Percentiles rank a stretch among this genome's conserved stretches.
These are phyloP conservation scores for Penicillium sp. DNA, from an alignment of 2,329 filamentous ascomycete species.

Conservation along the genomic window DNA sequence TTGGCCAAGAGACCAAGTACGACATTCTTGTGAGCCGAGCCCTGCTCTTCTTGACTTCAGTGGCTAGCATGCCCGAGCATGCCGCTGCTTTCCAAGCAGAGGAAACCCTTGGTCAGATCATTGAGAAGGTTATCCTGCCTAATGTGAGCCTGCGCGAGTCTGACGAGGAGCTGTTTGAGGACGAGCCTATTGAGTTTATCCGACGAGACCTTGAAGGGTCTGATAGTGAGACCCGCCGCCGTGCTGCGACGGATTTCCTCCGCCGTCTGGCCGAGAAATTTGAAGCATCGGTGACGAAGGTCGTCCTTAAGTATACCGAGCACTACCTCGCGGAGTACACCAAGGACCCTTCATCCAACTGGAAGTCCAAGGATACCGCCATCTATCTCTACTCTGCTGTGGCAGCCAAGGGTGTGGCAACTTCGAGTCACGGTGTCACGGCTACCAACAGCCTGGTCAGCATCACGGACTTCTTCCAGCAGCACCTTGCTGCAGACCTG, in stretches of 20 bases:
- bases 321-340: slow-evolving; percentile 77
- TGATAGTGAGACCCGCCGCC: slow-evolving; percentile 87
- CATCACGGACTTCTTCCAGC: slow-evolving; percentile 93
- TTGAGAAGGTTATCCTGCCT: slow-evolving; percentile 93
- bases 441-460: slow-evolving; percentile 85
- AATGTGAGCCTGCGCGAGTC: slow-evolving; percentile 91
- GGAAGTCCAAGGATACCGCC: slow-evolving; percentile 98
- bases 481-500: slow-evolving; percentile 86
- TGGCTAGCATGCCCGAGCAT: slow-evolving; percentile 76
- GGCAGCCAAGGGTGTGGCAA: slow-evolving; percentile 86
- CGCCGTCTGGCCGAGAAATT: slow-evolving; percentile 87
- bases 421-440: slow-evolving; percentile 84
- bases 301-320: slow-evolving; percentile 84
- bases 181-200: slow-evolving; percentile 98
- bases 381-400: slow-evolving; percentile 94
- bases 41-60: slow-evolving; percentile 88
- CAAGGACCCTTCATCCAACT: slow-evolving; percentile 69
- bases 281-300: slow-evolving; percentile 77
- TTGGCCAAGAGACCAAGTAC: slow-evolving; percentile 86
- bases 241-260: slow-evolving; percentile 93
- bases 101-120: slow-evolving; percentile 76
- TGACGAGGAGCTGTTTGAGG: slow-evolving; percentile 93
- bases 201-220: slow-evolving; percentile 92
- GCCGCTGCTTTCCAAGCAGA: slow-evolving; percentile 83
- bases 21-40: slow-evolving; percentile 93